These are phyloP conservation scores for Heterobasidion annosum DNA, from an alignment of 1,284 basidiomycete genomes.

Conservation along the genomic window DNA sequence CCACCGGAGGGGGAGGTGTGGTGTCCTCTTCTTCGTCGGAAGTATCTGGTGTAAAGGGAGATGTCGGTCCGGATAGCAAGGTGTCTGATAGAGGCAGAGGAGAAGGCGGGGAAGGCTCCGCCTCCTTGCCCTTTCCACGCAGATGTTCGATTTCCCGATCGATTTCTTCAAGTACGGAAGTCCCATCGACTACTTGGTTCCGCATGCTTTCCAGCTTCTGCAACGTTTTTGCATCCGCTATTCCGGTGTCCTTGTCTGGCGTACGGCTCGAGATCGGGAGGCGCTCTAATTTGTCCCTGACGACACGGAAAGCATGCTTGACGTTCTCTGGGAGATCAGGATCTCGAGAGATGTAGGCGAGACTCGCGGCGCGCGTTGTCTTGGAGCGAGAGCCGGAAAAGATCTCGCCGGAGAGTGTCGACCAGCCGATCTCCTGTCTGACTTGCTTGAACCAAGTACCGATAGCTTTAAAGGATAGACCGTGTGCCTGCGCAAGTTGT, in stretches of 20 bases:
- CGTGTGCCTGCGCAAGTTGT: background rate
- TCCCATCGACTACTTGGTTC: background rate
- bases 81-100: background rate
- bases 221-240: background rate
- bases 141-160: background rate
- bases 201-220: background rate
- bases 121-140: background rate
- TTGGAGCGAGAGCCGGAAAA: background rate
- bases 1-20: slow-evolving; percentile 6
- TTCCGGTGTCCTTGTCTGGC: background rate
- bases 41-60: background rate
- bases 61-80: no score
- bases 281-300: background rate
- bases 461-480: background rate
- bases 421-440: background rate
- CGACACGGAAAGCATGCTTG: background rate
- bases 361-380: background rate
- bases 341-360: background rate
- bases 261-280: background rate
- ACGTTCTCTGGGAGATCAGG: background rate
- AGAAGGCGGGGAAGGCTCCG: background rate
- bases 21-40: slow-evolving; percentile 8
- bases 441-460: background rate
- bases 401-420: background rate
- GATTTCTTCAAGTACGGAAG: background rate